These are phyloP conservation scores for Pezicula carpinea DNA, from an alignment of 2,329 filamentous ascomycete genomes.

Conservation along the genomic window DNA sequence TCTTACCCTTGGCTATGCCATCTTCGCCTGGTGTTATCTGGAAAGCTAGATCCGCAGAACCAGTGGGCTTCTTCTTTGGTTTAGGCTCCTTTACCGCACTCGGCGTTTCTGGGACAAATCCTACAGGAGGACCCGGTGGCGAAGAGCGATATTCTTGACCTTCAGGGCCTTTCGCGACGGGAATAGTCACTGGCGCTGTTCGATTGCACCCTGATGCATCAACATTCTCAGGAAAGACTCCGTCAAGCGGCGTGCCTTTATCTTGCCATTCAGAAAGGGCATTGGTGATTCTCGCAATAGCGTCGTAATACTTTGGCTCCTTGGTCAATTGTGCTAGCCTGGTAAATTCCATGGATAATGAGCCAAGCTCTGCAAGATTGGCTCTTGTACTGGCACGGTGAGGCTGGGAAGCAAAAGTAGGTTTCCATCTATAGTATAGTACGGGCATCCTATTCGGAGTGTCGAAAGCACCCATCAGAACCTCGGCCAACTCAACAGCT, in stretches of 20 bases:
- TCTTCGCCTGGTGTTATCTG: constrained; percentile 22
- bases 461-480: constrained; percentile 70
- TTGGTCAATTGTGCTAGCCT: constrained; percentile 80
- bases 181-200: constrained; percentile 5
- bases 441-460: constrained; percentile 92
- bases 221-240: constrained; percentile 74
- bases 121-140: constrained; percentile 13
- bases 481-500: constrained; percentile 66
- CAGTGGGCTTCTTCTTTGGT: constrained; percentile 15
- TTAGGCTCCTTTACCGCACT: constrained; percentile 14
- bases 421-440: constrained; percentile 75
- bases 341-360: constrained; percentile 83
- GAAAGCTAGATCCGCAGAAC: constrained; percentile 21
- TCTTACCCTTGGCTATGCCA: constrained; percentile 14
- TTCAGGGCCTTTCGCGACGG: not conserved
- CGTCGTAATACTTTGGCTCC: constrained; percentile 82
- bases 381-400: constrained; percentile 54
- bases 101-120: constrained; percentile 24
- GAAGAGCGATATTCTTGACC: not conserved
- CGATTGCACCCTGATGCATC: constrained; percentile 75
- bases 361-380: constrained; percentile 55
- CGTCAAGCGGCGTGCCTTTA: constrained; percentile 61
- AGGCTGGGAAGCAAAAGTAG: constrained; percentile 56
- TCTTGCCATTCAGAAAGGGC: constrained; percentile 73
- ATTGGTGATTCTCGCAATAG: constrained; percentile 79